These are phyloP conservation scores for Cladosporium cucumerinum DNA, from an alignment of 2,329 filamentous ascomycete genomes.

Conservation along the genomic window DNA sequence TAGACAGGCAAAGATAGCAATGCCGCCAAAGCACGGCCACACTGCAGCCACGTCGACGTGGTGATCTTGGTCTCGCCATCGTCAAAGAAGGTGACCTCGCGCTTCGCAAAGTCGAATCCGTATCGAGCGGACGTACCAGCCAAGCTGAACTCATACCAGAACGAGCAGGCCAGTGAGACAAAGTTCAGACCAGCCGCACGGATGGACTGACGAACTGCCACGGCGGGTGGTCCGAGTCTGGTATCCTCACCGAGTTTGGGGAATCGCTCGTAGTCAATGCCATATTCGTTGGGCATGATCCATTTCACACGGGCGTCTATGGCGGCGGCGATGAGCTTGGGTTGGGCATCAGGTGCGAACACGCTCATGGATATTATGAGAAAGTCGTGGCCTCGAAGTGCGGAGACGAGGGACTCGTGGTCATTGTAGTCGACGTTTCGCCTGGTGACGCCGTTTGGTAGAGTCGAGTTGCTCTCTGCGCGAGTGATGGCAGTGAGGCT, in stretches of 20 bases:
- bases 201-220: constrained; percentile 25
- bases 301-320: constrained; percentile 30
- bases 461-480: constrained; percentile 39
- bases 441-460: constrained; percentile 22
- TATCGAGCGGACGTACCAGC: constrained; percentile 23
- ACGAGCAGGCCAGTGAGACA: constrained; percentile 28
- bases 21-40: constrained; percentile 34
- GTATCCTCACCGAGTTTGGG: constrained; percentile 23
- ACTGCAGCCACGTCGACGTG: constrained; percentile 34
- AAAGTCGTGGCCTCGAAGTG: constrained; percentile 32
- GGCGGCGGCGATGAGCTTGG: constrained; percentile 31
- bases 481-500: constrained; percentile 41
- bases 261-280: constrained; percentile 26
- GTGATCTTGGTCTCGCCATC: constrained; percentile 31
- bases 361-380: constrained; percentile 35
- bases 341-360: constrained; percentile 16
- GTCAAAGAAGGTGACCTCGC: constrained; percentile 27
- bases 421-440: constrained; percentile 29
- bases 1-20: constrained; percentile 32
- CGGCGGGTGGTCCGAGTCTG: constrained; percentile 18
- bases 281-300: constrained; percentile 34
- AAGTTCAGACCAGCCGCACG: constrained; percentile 24
- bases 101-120: constrained; percentile 31
- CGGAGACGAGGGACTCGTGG: constrained; percentile 25
- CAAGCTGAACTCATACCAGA: constrained; percentile 35